Base-by-base conservation (phyloP, 2,329 filamentous ascomycete genomes). In the Colletotrichum camelliae region DNA sequence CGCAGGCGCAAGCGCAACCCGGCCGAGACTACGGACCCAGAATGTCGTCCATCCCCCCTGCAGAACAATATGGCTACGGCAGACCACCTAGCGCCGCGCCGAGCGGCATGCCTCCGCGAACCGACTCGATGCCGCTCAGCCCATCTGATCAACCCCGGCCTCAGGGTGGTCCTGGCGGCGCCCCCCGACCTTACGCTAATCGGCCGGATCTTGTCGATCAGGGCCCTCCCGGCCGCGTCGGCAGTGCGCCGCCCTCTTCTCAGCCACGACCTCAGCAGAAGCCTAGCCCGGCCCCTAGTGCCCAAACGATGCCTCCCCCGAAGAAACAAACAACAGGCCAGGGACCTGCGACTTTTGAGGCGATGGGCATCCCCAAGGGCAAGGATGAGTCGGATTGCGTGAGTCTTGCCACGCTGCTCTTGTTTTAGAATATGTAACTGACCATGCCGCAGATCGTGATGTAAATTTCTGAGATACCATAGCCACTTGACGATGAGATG, bases 261-360 rank as follows among this genome's bases (percentile, higher is more conserved):
- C 79, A 79, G 64, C 77, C 77, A n/a, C 76, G 79, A n/a, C 80
- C 80, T 13, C 78, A 69, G 62, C 66, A 81, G 76, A 75, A 80
- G 78, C 65, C 80, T 58, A 77, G 80, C 76, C 67, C 81, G 76
- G 77, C 83, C 76, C 84, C 80, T 55, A 83, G 77, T 71, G 79
- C 80, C 75, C 80, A 82, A 57, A 79, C 84, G 24, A 27, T 79
- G 71, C 84, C 86, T 8, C 81, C 85, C 24, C 78, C 87, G 4
- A 85, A 87, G 18, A 82, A 86, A 24, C 86, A 84, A 77, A 83
- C 86, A 61, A 87, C 91, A 37, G 90, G 89, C 66, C 95, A 96
- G 82, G 97, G 96, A 13, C 96, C 97, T 1, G 95, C 97, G 80
- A 98, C 97, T 0, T 99, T 99, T 84, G 96, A 98, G 83, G 96